Percentiles rank a stretch among this genome's conserved stretches.
phyloP scores from a whole-genome alignment of 1,284 basidiomycete genomes.

The Microbotryum saponariae region DNA sequence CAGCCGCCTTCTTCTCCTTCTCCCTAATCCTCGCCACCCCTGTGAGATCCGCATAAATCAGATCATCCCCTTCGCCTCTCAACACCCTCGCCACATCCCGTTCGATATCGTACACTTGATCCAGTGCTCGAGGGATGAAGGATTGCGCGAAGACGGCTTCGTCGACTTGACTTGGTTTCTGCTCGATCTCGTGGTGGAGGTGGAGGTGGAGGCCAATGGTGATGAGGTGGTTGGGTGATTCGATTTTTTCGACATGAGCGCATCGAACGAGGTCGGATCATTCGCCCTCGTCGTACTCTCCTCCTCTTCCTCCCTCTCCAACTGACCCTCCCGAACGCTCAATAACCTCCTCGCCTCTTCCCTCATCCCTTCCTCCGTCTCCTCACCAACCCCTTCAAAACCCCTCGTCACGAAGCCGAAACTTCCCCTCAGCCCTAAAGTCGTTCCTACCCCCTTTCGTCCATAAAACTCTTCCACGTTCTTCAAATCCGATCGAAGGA shows the following conservation, averaged over 20 bases:
- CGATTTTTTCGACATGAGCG: constrained; percentile 28
- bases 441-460: constrained; percentile 57
- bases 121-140: constrained; percentile 85
- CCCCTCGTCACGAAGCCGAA: constrained; percentile 83
- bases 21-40: constrained; percentile 53
- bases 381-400: constrained; percentile 37
- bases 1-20: constrained; percentile 37
- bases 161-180: constrained; percentile 49
- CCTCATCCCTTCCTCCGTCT: constrained; percentile 31
- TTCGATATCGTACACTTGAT: constrained; percentile 87
- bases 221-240: constrained; percentile 40
- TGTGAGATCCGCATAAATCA: constrained; percentile 80
- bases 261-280: constrained; percentile 24
- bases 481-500: constrained; percentile 81
- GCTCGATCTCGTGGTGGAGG: not conserved
- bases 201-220: not conserved
- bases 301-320: constrained; percentile 21
- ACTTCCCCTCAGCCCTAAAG: constrained; percentile 69
- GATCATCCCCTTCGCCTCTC: constrained; percentile 58
- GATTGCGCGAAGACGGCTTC: constrained; percentile 79
- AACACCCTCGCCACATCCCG: constrained; percentile 69
- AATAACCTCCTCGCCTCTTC: constrained; percentile 27
- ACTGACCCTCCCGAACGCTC: constrained; percentile 10
- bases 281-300: constrained; percentile 37
- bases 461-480: constrained; percentile 92